phyloP scores from a whole-genome alignment of 768 basidiomycete genomes.

The Tulasnella sp. region DNA sequence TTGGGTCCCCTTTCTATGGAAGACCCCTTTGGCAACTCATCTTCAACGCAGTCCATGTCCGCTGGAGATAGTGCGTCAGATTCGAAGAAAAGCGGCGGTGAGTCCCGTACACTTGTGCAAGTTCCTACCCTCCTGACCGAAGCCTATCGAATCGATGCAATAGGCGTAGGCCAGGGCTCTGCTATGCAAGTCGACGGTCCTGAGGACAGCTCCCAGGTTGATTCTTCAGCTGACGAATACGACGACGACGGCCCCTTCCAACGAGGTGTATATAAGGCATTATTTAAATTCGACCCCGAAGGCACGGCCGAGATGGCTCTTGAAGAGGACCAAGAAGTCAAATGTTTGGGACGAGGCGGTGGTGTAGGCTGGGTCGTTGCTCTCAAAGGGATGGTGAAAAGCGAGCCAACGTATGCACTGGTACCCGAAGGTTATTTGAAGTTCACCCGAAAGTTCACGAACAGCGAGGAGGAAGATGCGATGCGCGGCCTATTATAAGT shows the following conservation, averaged over 20 bases:
- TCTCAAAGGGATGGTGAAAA: constrained; percentile 27
- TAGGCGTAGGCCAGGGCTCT: neutral
- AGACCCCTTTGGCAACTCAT: neutral
- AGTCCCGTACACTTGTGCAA: neutral
- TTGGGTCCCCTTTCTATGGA: constrained; percentile 6
- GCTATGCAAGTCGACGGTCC: neutral
- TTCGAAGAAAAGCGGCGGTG: neutral
- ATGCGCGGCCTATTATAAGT: constrained; percentile 13
- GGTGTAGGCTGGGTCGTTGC: constrained; percentile 75
- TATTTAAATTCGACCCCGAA: constrained; percentile 70
- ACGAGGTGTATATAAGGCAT: constrained; percentile 63
- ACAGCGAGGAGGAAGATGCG: constrained; percentile 21
- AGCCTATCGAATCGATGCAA: neutral
- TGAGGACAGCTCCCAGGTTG: neutral
- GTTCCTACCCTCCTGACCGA: neutral
- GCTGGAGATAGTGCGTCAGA: neutral
- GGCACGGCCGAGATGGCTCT: constrained; percentile 73
- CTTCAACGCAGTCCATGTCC: neutral
- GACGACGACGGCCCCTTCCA: constrained; percentile 31
- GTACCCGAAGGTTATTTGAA: constrained; percentile 74
- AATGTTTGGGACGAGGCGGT: constrained; percentile 60
- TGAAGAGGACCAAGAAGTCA: constrained; percentile 62
- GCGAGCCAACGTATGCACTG: constrained; percentile 40
- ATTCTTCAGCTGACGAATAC: constrained; percentile 17
- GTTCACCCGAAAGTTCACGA: constrained; percentile 36